A percentile compares a stretch with the other conserved stretches of the same genome.
phyloP scores from a whole-genome alignment of 1,284 basidiomycete genomes.

The Marasmius fiardii region DNA sequence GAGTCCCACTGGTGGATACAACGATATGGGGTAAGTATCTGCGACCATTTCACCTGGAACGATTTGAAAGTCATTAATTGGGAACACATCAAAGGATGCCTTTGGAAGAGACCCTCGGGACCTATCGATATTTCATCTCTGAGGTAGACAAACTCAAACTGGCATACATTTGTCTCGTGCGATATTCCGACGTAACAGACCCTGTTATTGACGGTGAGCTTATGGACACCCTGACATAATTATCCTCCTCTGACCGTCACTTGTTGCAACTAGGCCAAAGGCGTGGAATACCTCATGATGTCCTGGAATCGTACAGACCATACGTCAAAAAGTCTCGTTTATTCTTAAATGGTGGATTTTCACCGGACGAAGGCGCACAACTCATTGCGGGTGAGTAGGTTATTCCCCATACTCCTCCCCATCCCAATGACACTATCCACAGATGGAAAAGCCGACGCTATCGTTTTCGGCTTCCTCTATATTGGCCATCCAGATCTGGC shows the following conservation, averaged over 20 bases:
- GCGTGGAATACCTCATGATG: slow-evolving; percentile 14
- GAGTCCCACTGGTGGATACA: slow-evolving; percentile 46
- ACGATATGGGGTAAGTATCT: slow-evolving; percentile 36
- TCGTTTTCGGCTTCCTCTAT: slow-evolving; percentile 22
- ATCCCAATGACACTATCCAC: too few species aligned
- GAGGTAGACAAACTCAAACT: slow-evolving; percentile 19
- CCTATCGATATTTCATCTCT: slow-evolving; percentile 19
- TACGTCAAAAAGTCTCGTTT: slow-evolving; percentile 27
- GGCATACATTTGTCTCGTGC: slow-evolving; percentile 16
- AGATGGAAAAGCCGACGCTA: slow-evolving; percentile 14
- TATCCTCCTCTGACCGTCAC: neutral
- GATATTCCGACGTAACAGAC: slow-evolving; percentile 29
- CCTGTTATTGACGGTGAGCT: slow-evolving; percentile 18
- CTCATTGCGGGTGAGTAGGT: slow-evolving; percentile 13
- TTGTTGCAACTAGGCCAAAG: slow-evolving; percentile 6
- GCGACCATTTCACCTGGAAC: slow-evolving; percentile 39
- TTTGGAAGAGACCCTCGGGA: slow-evolving; percentile 26
- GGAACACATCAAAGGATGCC: slow-evolving; percentile 32
- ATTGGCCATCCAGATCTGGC: slow-evolving; percentile 24
- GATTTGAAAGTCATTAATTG: too few species aligned
- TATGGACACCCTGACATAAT: neutral
- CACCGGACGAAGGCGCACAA: slow-evolving; percentile 30
- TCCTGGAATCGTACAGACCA: slow-evolving; percentile 31
- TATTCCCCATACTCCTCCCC: neutral
- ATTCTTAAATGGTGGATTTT: slow-evolving; percentile 30